phyloP scores from a whole-genome alignment of 139 green algal species.

The Astrephomene gubernaculifera region DNA sequence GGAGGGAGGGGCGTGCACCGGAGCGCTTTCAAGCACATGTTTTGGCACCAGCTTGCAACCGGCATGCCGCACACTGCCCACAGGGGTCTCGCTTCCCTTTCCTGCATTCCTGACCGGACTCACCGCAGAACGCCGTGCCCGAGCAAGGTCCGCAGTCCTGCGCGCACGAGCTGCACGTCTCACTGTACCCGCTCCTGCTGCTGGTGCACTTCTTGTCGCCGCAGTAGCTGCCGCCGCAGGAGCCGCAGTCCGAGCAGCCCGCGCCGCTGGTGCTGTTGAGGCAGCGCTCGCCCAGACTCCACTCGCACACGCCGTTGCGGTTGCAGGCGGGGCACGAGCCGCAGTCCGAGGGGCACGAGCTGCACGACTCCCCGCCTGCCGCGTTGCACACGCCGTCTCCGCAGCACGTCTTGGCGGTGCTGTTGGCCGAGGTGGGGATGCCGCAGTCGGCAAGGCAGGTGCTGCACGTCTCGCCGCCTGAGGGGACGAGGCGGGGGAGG shows the following conservation, averaged over 20 bases:
- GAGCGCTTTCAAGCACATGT: not conserved
- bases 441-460: constrained; percentile 22
- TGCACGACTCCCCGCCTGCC: constrained; percentile 8
- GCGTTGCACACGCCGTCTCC: constrained; percentile 16
- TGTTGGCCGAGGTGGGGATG: not conserved
- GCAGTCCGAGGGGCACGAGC: constrained; percentile 14
- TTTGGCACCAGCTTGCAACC: not conserved
- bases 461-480: constrained; percentile 8
- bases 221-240: not conserved
- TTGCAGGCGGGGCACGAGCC: constrained; percentile 23
- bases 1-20: not conserved
- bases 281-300: not conserved
- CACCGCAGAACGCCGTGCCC: constrained; percentile 6
- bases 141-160: constrained; percentile 1
- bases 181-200: constrained; percentile 2
- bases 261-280: not conserved
- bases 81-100: not conserved
- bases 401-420: constrained; percentile 2
- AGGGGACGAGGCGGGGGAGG: not conserved
- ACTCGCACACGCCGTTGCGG: constrained; percentile 19
- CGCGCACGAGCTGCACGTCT: constrained; percentile 18
- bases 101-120: not conserved
- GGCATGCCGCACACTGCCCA: not conserved
- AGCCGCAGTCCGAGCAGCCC: constrained; percentile 23
- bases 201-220: constrained; percentile 26